A percentile compares a stretch with the other conserved stretches of the same genome.
These are phyloP conservation scores for Tetrahymena thermophila DNA, from an alignment of 73 alveolate species.

Conservation along the genomic window DNA sequence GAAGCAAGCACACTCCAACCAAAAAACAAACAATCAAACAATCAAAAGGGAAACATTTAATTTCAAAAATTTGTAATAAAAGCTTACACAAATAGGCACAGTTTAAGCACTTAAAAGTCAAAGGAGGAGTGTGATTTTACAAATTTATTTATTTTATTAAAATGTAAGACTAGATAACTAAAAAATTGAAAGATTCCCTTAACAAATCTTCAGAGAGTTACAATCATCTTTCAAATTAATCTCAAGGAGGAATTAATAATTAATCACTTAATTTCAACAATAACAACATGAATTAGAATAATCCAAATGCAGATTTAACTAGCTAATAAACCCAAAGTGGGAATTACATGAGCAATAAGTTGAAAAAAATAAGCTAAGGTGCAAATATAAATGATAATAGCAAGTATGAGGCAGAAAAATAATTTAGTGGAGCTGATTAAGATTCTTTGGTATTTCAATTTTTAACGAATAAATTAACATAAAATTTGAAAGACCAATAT, in stretches of 20 bases:
- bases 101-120: not conserved
- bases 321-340: not conserved
- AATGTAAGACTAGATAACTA: not conserved
- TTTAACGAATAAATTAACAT: not conserved
- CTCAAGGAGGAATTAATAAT: not conserved
- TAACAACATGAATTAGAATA: not conserved
- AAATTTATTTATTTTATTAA: not conserved
- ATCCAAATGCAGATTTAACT: not conserved
- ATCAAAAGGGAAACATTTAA: not conserved
- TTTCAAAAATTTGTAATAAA: not conserved
- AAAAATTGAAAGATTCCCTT: not conserved
- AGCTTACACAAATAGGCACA: not conserved
- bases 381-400: not conserved
- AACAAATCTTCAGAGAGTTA: not conserved
- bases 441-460: not conserved
- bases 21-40: not conserved
- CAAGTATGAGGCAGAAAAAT: not conserved
- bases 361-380: not conserved
- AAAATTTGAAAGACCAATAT: not conserved
- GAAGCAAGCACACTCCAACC: not conserved
- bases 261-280: not conserved
- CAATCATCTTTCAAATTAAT: not conserved
- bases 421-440: not conserved
- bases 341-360: not conserved
- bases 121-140: not conserved